phyloP scores from a whole-genome alignment of 1,284 basidiomycete genomes.

The Boletus albobrunnescens region DNA sequence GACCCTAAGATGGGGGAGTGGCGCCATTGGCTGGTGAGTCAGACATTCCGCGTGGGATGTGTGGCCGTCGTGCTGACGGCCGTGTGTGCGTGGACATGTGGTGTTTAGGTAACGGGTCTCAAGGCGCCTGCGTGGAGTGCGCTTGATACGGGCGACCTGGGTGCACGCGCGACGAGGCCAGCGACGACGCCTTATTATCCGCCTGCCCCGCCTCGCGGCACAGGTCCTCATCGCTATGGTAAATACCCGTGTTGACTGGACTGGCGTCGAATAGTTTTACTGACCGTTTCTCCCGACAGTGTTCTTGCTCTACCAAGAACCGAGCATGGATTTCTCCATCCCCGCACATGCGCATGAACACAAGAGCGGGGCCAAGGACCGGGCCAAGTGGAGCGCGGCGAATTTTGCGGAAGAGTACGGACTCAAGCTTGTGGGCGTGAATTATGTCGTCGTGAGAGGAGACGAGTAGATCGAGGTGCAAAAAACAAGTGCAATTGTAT shows the following conservation, averaged over 20 bases:
- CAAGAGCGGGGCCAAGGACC: slow-evolving; percentile 42
- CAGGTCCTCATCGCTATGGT: slow-evolving; percentile 61
- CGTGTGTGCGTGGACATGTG: neutral
- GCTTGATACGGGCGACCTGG: slow-evolving; percentile 34
- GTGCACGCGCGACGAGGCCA: slow-evolving; percentile 43
- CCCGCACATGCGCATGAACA: slow-evolving; percentile 47
- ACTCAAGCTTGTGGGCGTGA: slow-evolving; percentile 57
- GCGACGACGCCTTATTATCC: slow-evolving; percentile 56
- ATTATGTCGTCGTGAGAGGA: slow-evolving; percentile 43
- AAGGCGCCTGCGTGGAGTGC: slow-evolving; percentile 40
- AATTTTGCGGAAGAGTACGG: slow-evolving; percentile 51
- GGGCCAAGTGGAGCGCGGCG: slow-evolving; percentile 52
- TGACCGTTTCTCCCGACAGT: slow-evolving; percentile 33
- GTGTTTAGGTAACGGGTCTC: slow-evolving; percentile 50
- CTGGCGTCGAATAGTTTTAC: neutral
- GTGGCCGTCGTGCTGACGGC: neutral
- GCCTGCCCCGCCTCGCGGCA: slow-evolving; percentile 53
- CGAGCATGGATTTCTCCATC: slow-evolving; percentile 39
- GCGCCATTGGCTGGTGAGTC: slow-evolving; percentile 63
- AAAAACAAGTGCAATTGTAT: neutral
- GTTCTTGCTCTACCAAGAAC: slow-evolving; percentile 62
- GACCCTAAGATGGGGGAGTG: slow-evolving; percentile 56
- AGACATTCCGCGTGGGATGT: neutral
- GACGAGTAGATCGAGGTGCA: slow-evolving; percentile 9
- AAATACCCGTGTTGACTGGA: slow-evolving; percentile 9